These are phyloP conservation scores for Pseudogymnoascus sp. DNA, from an alignment of 2,329 filamentous ascomycete genomes.

Conservation along the genomic window DNA sequence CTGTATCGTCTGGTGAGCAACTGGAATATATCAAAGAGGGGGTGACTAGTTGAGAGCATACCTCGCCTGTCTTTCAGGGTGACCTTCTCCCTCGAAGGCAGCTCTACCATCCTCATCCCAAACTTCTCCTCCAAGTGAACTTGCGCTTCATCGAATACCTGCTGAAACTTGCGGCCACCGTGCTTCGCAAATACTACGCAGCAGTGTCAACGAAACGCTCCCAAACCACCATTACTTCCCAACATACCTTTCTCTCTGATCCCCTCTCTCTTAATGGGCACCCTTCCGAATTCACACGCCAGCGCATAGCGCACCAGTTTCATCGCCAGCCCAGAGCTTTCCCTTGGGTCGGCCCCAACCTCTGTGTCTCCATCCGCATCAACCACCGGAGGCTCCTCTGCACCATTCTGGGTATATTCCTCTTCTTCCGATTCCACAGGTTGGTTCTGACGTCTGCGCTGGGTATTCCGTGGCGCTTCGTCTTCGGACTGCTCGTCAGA, in stretches of 20 bases:
- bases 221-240: background rate
- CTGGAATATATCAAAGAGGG: background rate
- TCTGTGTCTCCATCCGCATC: conserved; percentile 23
- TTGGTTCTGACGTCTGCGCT: conserved; percentile 18
- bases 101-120: conserved; percentile 86
- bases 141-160: conserved; percentile 72
- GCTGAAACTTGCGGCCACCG: conserved; percentile 58
- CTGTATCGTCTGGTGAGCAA: conserved; percentile 11
- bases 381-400: conserved; percentile 17
- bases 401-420: conserved; percentile 21
- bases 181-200: conserved; percentile 57
- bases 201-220: background rate
- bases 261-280: conserved; percentile 52
- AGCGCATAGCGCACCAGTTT: conserved; percentile 62
- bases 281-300: conserved; percentile 57
- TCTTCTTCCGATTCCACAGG: conserved; percentile 22
- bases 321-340: conserved; percentile 42
- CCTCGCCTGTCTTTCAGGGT: conserved; percentile 74
- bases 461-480: conserved; percentile 19
- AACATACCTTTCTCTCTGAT: conserved; percentile 54
- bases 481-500: conserved; percentile 23
- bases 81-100: conserved; percentile 73
- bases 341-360: conserved; percentile 28
- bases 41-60: conserved; percentile 30
- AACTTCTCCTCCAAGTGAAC: conserved; percentile 61